A percentile compares a stretch with the other conserved stretches of the same genome.
Conservation (phyloP, 495 filamentous ascomycete genomes). For the Jackrogersella multiformis region DNA sequence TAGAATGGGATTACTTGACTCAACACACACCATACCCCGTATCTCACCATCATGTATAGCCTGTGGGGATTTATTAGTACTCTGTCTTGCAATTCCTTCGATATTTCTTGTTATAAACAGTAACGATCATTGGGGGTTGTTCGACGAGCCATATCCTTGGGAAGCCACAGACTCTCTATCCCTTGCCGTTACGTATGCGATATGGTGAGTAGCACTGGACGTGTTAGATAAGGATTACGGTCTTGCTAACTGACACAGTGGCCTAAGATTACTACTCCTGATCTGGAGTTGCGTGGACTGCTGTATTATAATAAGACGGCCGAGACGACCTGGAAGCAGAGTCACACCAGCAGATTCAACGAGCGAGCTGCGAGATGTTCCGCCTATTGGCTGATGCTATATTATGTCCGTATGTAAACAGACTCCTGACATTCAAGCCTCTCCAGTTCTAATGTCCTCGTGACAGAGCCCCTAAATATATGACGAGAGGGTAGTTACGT, state of each 20-base stretch:
- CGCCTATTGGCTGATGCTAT: conserved; percentile 4
- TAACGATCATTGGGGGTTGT: background rate
- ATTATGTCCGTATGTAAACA: conserved; percentile 3
- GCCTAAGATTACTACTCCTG: conserved; percentile 25
- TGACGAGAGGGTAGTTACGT: background rate
- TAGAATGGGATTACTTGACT: conserved; percentile 35
- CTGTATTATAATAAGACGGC: conserved; percentile 17
- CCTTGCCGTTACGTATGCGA: conserved; percentile 23
- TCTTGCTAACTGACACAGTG: conserved; percentile 16
- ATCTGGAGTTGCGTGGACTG: conserved; percentile 38
- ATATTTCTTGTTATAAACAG: conserved; percentile 25
- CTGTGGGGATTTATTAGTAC: conserved; percentile 30
- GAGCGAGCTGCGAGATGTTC: conserved; percentile 28
- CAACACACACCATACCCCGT: conserved; percentile 38
- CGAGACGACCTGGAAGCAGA: conserved; percentile 13
- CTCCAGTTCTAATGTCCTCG: background rate
- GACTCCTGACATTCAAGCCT: background rate
- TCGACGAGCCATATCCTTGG: conserved; percentile 31
- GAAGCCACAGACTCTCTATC: conserved; percentile 25
- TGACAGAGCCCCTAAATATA: background rate
- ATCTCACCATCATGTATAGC: conserved; percentile 21
- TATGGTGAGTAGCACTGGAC: conserved; percentile 31
- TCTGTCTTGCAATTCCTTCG: conserved; percentile 35
- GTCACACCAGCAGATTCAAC: conserved; percentile 18
- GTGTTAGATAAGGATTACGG: background rate